These are phyloP conservation scores for Tolypocladium amazonense DNA, from an alignment of 2,329 filamentous ascomycete species.

Conservation along the genomic window DNA sequence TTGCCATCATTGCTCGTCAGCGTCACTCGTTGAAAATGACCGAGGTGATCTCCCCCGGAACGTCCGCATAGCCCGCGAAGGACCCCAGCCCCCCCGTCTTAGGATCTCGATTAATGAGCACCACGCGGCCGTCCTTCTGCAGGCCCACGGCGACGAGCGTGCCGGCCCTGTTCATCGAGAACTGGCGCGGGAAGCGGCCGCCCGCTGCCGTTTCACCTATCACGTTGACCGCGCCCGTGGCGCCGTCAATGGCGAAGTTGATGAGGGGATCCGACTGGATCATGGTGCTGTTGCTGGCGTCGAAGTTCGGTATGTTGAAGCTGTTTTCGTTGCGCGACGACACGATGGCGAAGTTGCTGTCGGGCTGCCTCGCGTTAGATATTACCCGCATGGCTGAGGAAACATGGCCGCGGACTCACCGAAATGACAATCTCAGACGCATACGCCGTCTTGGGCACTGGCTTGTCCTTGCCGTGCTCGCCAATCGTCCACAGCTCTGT, in stretches of 20 bases:
- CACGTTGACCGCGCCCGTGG: conserved; percentile 43
- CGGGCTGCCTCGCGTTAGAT: conserved; percentile 29
- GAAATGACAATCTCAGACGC: conserved; percentile 49
- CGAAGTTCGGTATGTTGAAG: conserved; percentile 35
- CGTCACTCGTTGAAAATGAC: conserved; percentile 35
- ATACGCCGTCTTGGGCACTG: conserved; percentile 28
- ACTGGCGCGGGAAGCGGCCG: conserved; percentile 56
- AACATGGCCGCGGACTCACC: conserved; percentile 29
- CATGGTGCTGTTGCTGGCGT: conserved; percentile 27
- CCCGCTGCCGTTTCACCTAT: conserved; percentile 51
- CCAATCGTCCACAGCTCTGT: conserved; percentile 34
- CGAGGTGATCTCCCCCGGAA: conserved; percentile 34
- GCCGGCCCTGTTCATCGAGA: conserved; percentile 55
- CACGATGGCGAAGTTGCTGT: conserved; percentile 52
- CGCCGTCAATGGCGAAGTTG: conserved; percentile 44
- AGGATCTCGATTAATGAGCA: conserved; percentile 49
- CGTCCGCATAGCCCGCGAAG: conserved; percentile 29
- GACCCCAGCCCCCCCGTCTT: conserved; percentile 44
- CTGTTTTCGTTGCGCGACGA: conserved; percentile 55
- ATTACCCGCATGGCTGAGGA: not conserved
- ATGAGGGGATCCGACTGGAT: conserved; percentile 54
- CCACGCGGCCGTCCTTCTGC: conserved; percentile 49
- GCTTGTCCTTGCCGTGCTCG: conserved; percentile 33
- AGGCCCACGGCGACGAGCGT: conserved; percentile 54
- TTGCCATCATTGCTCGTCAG: not conserved